A percentile compares a stretch with the other conserved stretches of the same genome.
phyloP scores from a whole-genome alignment of 2,329 filamentous ascomycete genomes.

The Nigrograna mackinnonii region DNA sequence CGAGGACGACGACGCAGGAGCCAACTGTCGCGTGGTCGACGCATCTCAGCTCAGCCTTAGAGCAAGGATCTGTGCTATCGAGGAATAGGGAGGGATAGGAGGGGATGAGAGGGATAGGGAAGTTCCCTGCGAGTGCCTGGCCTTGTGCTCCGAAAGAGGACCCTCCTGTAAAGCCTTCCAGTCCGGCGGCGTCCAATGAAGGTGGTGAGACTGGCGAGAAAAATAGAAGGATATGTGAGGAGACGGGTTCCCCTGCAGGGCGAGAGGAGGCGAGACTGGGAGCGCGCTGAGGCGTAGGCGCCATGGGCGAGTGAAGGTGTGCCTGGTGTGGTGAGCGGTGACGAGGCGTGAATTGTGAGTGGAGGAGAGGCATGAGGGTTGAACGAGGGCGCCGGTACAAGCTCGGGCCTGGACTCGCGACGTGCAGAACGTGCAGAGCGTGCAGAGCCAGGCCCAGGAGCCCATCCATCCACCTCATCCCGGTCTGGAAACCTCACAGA shows the following conservation, averaged over 20 bases:
- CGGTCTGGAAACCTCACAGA: background rate
- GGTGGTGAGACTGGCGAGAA: conserved; percentile 4
- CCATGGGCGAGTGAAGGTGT: too few relatives aligned
- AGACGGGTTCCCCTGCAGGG: too few relatives aligned
- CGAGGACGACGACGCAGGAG: background rate
- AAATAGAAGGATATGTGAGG: background rate
- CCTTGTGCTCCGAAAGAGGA: too few relatives aligned
- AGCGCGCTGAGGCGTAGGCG: too few relatives aligned
- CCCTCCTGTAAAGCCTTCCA: conserved; percentile 14
- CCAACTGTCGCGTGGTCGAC: conserved; percentile 5
- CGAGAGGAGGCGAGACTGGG: too few relatives aligned
- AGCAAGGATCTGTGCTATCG: background rate
- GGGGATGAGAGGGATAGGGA: background rate
- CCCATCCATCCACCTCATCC: background rate
- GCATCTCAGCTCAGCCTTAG: conserved; percentile 15
- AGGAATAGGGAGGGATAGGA: background rate
- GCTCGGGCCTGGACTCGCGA: too few relatives aligned
- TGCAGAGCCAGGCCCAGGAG: too few relatives aligned
- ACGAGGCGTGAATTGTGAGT: too few relatives aligned
- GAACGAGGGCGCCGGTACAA: too few relatives aligned
- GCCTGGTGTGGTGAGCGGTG: too few relatives aligned
- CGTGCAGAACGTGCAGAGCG: too few relatives aligned
- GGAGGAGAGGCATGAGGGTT: too few relatives aligned
- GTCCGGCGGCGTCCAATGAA: conserved; percentile 9
- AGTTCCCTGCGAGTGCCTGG: background rate